Evolutionary conservation across 2,329 filamentous ascomycete genomes (phyloP).

Genomic region (Monosporascus sp.): DNA sequence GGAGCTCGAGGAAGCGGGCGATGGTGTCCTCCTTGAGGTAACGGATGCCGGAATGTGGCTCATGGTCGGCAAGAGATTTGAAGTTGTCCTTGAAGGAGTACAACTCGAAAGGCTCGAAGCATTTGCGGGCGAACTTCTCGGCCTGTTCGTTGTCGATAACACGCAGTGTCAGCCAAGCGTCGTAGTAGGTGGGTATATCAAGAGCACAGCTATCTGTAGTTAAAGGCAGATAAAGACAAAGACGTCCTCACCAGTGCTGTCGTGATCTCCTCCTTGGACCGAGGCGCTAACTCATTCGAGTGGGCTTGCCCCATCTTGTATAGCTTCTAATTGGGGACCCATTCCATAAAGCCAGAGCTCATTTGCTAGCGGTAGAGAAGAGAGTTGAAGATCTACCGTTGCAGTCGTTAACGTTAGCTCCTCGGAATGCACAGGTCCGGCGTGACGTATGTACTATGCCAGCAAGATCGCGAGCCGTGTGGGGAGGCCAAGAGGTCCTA

Average conservation of each 20-base stretch:
- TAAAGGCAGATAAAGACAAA: neutral
- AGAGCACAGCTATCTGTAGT: neutral
- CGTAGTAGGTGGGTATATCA: no score
- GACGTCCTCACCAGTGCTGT: conserved; percentile 42
- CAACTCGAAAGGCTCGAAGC: conserved; percentile 66
- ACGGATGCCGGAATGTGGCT: conserved; percentile 46
- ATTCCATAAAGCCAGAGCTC: neutral
- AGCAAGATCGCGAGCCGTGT: no score
- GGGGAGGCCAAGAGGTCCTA: no score
- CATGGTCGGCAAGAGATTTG: conserved; percentile 59
- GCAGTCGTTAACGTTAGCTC: no score
- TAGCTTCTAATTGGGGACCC: conserved; percentile 2
- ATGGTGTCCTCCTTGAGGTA: conserved; percentile 69
- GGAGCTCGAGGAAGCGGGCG: conserved; percentile 67
- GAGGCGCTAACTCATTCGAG: conserved; percentile 38
- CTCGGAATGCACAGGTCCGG: no score
- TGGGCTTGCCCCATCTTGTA: conserved; percentile 47
- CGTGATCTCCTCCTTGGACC: conserved; percentile 47
- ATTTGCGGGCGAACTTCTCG: conserved; percentile 60
- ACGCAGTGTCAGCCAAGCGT: conserved; percentile 3
- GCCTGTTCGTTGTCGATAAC: conserved; percentile 36
- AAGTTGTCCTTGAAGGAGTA: conserved; percentile 73
- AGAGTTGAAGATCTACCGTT: no score
- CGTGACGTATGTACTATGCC: no score
- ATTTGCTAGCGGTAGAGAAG: no score